phyloP scores from a whole-genome alignment of 257 asterid genomes.

The Capsicum pubescens region DNA sequence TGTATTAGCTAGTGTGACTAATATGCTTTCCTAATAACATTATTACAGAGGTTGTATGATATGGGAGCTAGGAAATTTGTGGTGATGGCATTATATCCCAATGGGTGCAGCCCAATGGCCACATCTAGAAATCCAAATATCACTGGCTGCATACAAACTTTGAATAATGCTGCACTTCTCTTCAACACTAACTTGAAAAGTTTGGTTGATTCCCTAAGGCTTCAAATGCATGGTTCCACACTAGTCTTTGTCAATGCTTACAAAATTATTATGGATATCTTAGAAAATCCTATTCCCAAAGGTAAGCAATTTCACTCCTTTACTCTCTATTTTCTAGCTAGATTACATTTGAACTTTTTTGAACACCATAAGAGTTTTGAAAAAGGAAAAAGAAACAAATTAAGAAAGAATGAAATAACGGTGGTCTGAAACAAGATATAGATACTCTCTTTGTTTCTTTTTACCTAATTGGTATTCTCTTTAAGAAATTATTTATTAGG shows the following conservation, averaged over 20 bases:
- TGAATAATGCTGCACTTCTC: conserved; percentile 57
- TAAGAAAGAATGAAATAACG: background rate
- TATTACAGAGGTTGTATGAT: conserved; percentile 62
- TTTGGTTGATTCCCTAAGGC: conserved; percentile 47
- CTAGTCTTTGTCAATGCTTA: conserved; percentile 64
- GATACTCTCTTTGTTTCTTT: background rate
- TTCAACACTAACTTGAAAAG: conserved; percentile 57
- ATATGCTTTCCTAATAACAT: background rate
- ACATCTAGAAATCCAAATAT: conserved; percentile 37
- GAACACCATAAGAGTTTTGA: background rate
- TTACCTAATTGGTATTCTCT: too few relatives aligned
- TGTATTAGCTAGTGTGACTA: background rate
- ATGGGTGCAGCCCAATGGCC: conserved; percentile 75
- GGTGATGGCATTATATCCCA: conserved; percentile 63
- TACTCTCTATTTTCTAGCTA: background rate
- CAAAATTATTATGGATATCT: conserved; percentile 59
- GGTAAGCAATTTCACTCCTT: conserved; percentile 41
- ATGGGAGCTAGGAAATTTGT: conserved; percentile 85
- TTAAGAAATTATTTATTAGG: too few relatives aligned
- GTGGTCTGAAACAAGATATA: background rate
- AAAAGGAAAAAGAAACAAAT: background rate
- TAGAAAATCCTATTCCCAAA: conserved; percentile 48
- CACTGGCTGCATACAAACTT: conserved; percentile 48
- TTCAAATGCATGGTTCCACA: conserved; percentile 58
- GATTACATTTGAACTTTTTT: background rate